Conservation (phyloP, 345 rosid species). For the Syzygium oleosum region DNA sequence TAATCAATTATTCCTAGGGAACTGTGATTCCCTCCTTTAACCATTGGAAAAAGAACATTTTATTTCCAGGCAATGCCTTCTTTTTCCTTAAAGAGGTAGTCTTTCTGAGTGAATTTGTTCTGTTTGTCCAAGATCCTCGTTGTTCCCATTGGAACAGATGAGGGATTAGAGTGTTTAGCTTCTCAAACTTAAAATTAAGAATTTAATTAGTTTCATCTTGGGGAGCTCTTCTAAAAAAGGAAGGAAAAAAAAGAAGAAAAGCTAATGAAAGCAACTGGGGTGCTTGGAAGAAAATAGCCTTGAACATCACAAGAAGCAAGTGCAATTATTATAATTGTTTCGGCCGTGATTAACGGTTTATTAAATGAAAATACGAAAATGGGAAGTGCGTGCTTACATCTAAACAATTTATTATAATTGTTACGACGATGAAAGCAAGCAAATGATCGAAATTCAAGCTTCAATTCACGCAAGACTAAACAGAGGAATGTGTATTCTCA, state of each 20-base stretch:
- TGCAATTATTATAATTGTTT: not conserved
- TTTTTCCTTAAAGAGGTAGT: not conserved
- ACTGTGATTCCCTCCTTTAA: not conserved
- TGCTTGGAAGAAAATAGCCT: not conserved
- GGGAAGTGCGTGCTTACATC: not conserved
- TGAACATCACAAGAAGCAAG: not conserved
- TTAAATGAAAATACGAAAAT: not conserved
- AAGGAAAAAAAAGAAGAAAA: not conserved
- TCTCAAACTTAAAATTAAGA: not conserved
- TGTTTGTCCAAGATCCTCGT: not conserved
- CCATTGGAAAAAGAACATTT: not conserved
- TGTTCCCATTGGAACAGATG: not conserved
- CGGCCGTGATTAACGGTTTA: not conserved
- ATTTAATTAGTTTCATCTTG: not conserved
- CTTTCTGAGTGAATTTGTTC: not conserved
- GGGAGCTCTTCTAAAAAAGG: not conserved
- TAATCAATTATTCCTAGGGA: not conserved
- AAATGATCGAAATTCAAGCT: not conserved
- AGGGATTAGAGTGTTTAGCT: not conserved
- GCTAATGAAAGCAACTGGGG: not conserved
- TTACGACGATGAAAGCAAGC: not conserved
- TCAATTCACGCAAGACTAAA: not conserved
- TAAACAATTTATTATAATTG: not conserved
- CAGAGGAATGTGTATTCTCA: not conserved
- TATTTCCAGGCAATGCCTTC: not conserved